Percentiles rank a stretch among this genome's conserved stretches.
These are phyloP conservation scores for Hypoxylon subgilvum DNA, from an alignment of 495 filamentous ascomycete species.

Conservation along the genomic window DNA sequence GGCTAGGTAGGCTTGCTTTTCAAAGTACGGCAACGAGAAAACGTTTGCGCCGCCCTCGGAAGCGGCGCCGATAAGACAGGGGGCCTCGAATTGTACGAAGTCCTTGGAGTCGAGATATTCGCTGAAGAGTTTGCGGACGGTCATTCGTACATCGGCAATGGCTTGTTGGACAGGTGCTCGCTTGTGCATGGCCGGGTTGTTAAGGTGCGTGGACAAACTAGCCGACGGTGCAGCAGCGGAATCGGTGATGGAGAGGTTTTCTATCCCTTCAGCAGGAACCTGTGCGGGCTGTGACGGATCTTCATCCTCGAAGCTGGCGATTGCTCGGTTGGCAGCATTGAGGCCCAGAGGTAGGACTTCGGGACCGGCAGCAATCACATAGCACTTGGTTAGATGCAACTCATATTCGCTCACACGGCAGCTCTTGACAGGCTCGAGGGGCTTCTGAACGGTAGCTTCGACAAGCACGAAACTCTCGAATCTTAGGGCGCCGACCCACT, in stretches of 20 bases:
- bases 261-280: conserved; percentile 62
- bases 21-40: conserved; percentile 92
- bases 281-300: conserved; percentile 57
- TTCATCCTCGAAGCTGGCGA: conserved; percentile 68
- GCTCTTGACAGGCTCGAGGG: conserved; percentile 80
- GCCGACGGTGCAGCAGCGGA: conserved; percentile 62
- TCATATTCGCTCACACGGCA: conserved; percentile 77
- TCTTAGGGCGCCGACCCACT: conserved; percentile 79
- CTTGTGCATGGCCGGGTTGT: conserved; percentile 90
- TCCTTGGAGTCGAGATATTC: conserved; percentile 75
- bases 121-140: conserved; percentile 79
- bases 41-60: conserved; percentile 94
- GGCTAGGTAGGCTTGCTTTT: conserved; percentile 80
- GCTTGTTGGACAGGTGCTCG: conserved; percentile 86
- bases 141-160: conserved; percentile 79
- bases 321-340: conserved; percentile 69
- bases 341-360: conserved; percentile 72
- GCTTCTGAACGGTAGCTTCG: conserved; percentile 80
- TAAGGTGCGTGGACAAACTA: conserved; percentile 74
- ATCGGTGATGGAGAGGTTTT: conserved; percentile 52
- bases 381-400: conserved; percentile 85
- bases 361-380: conserved; percentile 65
- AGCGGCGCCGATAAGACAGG: conserved; percentile 86
- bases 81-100: conserved; percentile 88
- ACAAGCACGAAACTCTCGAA: conserved; percentile 83